Conservation (phyloP, 192 early-diverging fungal genomes). For the Coemansia sp. region DNA sequence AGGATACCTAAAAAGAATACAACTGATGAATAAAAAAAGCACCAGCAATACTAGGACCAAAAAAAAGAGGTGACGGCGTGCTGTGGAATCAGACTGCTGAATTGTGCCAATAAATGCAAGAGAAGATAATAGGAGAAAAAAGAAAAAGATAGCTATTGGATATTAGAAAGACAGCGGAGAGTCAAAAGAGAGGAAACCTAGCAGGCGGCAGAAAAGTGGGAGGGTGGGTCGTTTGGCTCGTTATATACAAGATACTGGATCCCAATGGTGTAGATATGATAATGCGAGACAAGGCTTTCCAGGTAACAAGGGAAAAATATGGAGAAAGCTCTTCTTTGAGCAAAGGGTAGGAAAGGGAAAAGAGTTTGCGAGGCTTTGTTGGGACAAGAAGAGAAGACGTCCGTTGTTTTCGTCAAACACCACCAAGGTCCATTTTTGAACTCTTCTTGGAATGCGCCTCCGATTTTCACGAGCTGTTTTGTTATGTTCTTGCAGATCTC, state of each 20-base stretch:
- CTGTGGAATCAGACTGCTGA: neutral
- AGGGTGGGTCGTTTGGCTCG: neutral
- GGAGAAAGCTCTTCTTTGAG: neutral
- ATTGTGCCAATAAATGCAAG: conserved; percentile 1
- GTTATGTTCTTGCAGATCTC: conserved; percentile 1
- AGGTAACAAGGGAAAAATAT: neutral
- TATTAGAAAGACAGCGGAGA: neutral
- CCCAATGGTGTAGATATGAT: neutral
- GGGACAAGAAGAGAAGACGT: neutral
- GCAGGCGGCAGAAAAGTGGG: neutral
- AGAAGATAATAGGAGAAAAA: neutral
- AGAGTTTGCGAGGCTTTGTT: neutral
- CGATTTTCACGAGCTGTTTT: conserved; percentile 7
- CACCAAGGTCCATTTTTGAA: neutral
- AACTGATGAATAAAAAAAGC: neutral
- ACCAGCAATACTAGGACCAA: neutral
- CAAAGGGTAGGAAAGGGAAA: neutral
- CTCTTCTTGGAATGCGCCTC: neutral
- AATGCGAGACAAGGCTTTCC: neutral
- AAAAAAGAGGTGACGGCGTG: neutral
- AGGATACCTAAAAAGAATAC: neutral
- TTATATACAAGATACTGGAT: conserved; percentile 7
- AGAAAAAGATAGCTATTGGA: neutral
- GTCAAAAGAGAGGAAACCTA: neutral
- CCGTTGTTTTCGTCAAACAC: neutral